These are phyloP conservation scores for Ciborinia camelliae DNA, from an alignment of 2,329 filamentous ascomycete species.

Conservation along the genomic window DNA sequence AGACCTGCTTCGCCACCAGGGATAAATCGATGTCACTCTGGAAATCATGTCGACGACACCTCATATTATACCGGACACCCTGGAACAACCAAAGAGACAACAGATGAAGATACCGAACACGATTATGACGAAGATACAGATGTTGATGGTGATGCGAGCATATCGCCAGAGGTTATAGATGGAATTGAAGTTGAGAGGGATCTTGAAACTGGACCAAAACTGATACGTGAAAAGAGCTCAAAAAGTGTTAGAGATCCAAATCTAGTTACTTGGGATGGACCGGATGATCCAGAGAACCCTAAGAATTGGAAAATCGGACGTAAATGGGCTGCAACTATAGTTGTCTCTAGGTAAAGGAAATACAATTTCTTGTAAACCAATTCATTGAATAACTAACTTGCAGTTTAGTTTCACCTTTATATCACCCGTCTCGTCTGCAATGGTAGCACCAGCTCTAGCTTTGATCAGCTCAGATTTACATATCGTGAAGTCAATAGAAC, in stretches of 20 bases:
- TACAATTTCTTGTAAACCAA: too few species aligned
- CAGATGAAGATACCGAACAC: neutral
- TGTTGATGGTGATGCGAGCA: conserved; percentile 10
- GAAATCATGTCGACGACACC: conserved; percentile 30
- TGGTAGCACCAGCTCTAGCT: conserved; percentile 51
- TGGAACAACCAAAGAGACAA: neutral
- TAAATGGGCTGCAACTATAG: conserved; percentile 50
- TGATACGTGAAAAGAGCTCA: conserved; percentile 26
- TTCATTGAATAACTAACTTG: too few species aligned
- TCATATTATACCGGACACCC: conserved; percentile 16
- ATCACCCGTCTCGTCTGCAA: conserved; percentile 50
- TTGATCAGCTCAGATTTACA: conserved; percentile 53
- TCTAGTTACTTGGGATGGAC: conserved; percentile 32
- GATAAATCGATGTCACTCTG: conserved; percentile 26
- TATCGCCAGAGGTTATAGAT: conserved; percentile 30
- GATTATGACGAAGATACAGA: conserved; percentile 15
- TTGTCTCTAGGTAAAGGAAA: conserved; percentile 30
- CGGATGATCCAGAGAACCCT: conserved; percentile 31
- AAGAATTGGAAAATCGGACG: conserved; percentile 31
- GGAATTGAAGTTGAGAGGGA: conserved; percentile 31
- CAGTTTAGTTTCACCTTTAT: conserved; percentile 51
- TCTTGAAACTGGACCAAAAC: conserved; percentile 25
- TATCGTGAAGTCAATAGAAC: conserved; percentile 47
- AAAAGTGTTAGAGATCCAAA: conserved; percentile 31
- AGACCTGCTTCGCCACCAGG: conserved; percentile 20